These are phyloP conservation scores for Leavenworthia alabamica DNA, from an alignment of 345 rosid genomes.

Conservation along the genomic window DNA sequence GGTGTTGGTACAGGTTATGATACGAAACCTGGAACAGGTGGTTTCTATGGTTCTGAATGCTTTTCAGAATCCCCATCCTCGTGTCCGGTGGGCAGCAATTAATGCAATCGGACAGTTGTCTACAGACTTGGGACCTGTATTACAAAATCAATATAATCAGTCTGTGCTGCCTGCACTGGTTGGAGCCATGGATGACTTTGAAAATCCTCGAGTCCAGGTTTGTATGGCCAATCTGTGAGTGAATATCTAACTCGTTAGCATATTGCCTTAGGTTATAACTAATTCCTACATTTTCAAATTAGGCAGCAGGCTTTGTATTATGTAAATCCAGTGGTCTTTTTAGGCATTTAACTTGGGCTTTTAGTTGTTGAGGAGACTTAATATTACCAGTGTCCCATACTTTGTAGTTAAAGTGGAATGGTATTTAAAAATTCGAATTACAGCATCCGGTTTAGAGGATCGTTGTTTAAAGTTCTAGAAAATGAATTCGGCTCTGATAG, in stretches of 20 bases:
- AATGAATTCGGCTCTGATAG: background rate
- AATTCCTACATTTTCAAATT: background rate
- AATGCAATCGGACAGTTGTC: constrained; percentile 72
- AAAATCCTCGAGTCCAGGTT: constrained; percentile 70
- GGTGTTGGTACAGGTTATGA: constrained; percentile 44
- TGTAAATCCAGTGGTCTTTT: background rate
- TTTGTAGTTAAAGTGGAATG: background rate
- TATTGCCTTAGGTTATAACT: background rate
- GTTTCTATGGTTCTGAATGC: constrained; percentile 60
- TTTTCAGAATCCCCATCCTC: constrained; percentile 60
- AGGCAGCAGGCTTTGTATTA: background rate
- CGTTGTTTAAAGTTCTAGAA: background rate
- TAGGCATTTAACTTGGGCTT: background rate
- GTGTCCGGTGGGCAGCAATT: constrained; percentile 74
- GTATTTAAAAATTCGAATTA: background rate
- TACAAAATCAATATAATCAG: constrained; percentile 56
- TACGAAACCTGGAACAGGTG: constrained; percentile 53
- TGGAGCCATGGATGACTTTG: constrained; percentile 66
- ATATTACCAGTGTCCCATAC: background rate
- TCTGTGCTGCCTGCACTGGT: constrained; percentile 57
- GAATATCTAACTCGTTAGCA: background rate
- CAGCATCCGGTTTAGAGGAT: no score
- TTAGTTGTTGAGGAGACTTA: background rate
- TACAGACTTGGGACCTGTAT: constrained; percentile 67
- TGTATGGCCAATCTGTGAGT: background rate